A percentile compares a stretch with the other conserved stretches of the same genome.
phyloP scores from a whole-genome alignment of 306 rosid genomes.

The Acacia crassicarpa region DNA sequence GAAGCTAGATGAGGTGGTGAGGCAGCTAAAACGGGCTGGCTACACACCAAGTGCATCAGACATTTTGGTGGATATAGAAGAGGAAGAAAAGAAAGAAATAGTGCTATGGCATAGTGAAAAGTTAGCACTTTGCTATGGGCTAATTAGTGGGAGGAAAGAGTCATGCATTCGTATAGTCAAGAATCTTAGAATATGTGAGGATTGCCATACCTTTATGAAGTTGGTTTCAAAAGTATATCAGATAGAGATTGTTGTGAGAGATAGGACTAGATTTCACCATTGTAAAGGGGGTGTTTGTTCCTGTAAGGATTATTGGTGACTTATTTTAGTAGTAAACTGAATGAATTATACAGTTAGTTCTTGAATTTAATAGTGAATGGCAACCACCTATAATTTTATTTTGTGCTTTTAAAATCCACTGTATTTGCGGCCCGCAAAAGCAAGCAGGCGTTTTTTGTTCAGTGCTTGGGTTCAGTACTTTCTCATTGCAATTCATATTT shows the following conservation, averaged over 20 bases:
- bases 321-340: slow-evolving; percentile 11
- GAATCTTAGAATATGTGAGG: slow-evolving; percentile 84
- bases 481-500: not conserved
- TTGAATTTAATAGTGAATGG: too few relatives aligned
- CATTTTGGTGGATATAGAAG: slow-evolving; percentile 68
- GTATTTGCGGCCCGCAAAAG: not conserved
- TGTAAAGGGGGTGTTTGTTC: slow-evolving; percentile 69
- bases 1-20: slow-evolving; percentile 68
- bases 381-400: not conserved
- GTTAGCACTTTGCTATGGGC: slow-evolving; percentile 75
- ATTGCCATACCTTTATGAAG: slow-evolving; percentile 83
- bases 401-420: not conserved
- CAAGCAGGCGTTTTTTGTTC: not conserved
- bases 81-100: slow-evolving; percentile 69
- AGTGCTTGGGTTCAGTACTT: not conserved
- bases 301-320: slow-evolving; percentile 80
- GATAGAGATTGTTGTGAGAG: slow-evolving; percentile 63
- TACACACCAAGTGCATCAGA: slow-evolving; percentile 56
- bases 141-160: slow-evolving; percentile 44
- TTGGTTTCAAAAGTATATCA: slow-evolving; percentile 68
- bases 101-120: slow-evolving; percentile 89
- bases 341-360: slow-evolving; percentile 6
- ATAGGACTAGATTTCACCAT: slow-evolving; percentile 88
- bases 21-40: slow-evolving; percentile 61
- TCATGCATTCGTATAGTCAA: slow-evolving; percentile 62